A percentile compares a stretch with the other conserved stretches of the same genome.
Evolutionary conservation across 768 basidiomycete genomes (phyloP).

Genomic region (Suillus subluteus): DNA sequence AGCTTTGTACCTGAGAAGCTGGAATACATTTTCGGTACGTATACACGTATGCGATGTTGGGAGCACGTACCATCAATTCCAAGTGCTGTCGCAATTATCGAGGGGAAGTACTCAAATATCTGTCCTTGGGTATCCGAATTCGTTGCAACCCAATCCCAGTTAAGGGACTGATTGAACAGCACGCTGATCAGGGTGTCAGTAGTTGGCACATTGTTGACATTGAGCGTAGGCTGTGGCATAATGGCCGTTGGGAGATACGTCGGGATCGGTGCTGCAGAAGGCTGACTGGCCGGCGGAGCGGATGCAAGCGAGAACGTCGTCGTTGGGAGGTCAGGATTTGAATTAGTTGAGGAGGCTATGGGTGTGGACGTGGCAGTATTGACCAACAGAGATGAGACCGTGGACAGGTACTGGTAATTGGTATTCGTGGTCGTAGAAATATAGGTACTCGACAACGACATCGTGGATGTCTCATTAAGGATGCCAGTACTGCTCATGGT

Average conservation of each 20-base stretch:
- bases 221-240: constrained; percentile 41
- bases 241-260: constrained; percentile 63
- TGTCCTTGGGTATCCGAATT: constrained; percentile 66
- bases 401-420: constrained; percentile 38
- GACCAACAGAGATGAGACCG: constrained; percentile 38
- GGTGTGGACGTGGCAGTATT: constrained; percentile 25
- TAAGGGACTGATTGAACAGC: constrained; percentile 60
- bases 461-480: constrained; percentile 7
- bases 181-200: constrained; percentile 62
- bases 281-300: constrained; percentile 27
- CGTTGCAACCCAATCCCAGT: constrained; percentile 71
- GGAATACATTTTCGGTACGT: constrained; percentile 34
- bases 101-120: constrained; percentile 75
- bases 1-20: constrained; percentile 45
- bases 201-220: constrained; percentile 33
- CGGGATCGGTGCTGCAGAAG: constrained; percentile 49
- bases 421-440: constrained; percentile 26
- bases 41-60: constrained; percentile 20
- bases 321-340: constrained; percentile 42
- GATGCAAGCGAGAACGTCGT: constrained; percentile 33
- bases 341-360: constrained; percentile 26
- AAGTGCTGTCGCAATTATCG: constrained; percentile 50
- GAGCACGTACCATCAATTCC: constrained; percentile 41
- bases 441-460: constrained; percentile 20
- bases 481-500: constrained; percentile 15